Evolutionary conservation across 345 rosid species (phyloP), one percentile per base, ranked within the genome.

Genomic region (Gossypium stocksii): DNA sequence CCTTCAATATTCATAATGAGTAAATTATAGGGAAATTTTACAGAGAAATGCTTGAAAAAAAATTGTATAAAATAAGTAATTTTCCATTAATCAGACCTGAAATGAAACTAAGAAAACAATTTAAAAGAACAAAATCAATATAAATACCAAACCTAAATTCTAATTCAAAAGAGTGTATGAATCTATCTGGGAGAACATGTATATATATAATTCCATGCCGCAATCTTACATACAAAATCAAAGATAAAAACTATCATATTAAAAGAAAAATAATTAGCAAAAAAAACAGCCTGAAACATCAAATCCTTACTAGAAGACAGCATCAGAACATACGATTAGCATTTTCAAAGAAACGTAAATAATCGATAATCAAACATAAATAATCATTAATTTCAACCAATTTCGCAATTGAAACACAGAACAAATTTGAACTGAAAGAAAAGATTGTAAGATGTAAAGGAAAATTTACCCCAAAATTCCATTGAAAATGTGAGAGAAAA

Each of bases 381-480:
- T 29, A 70, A 48, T 14, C 15, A 67, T 22, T 23, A 14, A 48
- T 14, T 48, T 49, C 22, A 49, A 43, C 43, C 23, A 16, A 68
- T 68, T 49, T 25, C 17, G 9, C 27, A 27, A 69, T 8, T 4
- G 4, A 56, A 71, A 12, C 2, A 56, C 41, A 20, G n/a, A 34
- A 10, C 0, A 34, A 19, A 23, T 0, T 11, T 15, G 8, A 63
- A 70, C n/a, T 1, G 7, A 48, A 72, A 3, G 66, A 38, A 61
- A 54, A 9, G 41, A 38, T 15, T 25, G 61, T 65, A 9, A 49
- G 71, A 49, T 46, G 12, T 27, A 48, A 59, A 70, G 8, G 54
- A 34, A 45, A 56, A 58, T 4, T 80, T 83, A 88, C 91, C 88
- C 91, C 89, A 86, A 74, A 88, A 88, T 81, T 88, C 88, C 91